Percentiles rank a stretch among this genome's conserved stretches.
These are phyloP conservation scores for Glycine tomentella DNA, from an alignment of 306 rosid genomes.

Conservation along the genomic window DNA sequence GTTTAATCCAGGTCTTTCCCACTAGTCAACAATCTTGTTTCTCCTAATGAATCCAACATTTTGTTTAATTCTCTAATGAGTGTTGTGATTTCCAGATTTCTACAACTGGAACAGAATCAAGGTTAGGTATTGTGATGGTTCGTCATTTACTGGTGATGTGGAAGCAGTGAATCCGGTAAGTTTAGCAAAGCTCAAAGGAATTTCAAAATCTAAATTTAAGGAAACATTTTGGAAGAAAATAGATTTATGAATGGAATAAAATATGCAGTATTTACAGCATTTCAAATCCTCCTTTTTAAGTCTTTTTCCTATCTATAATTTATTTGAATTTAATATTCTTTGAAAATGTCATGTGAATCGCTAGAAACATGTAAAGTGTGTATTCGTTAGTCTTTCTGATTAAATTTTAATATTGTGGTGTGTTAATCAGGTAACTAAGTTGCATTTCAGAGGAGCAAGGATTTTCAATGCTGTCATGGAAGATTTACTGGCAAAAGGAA, in stretches of 20 bases:
- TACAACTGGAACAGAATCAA: conserved; percentile 89
- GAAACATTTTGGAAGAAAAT: too few relatives aligned
- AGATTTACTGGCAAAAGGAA: conserved; percentile 84
- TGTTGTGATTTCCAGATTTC: conserved; percentile 64
- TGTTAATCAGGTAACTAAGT: conserved; percentile 68
- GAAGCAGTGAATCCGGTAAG: conserved; percentile 82
- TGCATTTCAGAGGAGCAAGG: conserved; percentile 94
- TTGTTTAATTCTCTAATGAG: conserved; percentile 8
- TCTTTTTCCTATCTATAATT: too few relatives aligned
- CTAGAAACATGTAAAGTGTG: too few relatives aligned
- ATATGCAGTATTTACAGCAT: too few relatives aligned
- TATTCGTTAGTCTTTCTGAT: conserved; percentile 24
- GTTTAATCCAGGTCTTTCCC: conserved; percentile 81
- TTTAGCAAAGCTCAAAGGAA: conserved; percentile 38
- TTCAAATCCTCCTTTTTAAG: too few relatives aligned
- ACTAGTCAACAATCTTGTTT: neutral
- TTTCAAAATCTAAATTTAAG: conserved; percentile 19
- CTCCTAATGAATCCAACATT: neutral
- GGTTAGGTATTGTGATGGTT: conserved; percentile 93
- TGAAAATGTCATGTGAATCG: too few relatives aligned
- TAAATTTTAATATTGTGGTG: neutral
- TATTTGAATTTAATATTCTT: too few relatives aligned
- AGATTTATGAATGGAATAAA: too few relatives aligned
- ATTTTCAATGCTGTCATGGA: conserved; percentile 72
- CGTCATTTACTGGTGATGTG: conserved; percentile 94